Percentiles rank a stretch among this genome's conserved stretches.
Evolutionary conservation across 805 yeast species (phyloP).

Genomic region (Sungouiozyma intestinalis): DNA sequence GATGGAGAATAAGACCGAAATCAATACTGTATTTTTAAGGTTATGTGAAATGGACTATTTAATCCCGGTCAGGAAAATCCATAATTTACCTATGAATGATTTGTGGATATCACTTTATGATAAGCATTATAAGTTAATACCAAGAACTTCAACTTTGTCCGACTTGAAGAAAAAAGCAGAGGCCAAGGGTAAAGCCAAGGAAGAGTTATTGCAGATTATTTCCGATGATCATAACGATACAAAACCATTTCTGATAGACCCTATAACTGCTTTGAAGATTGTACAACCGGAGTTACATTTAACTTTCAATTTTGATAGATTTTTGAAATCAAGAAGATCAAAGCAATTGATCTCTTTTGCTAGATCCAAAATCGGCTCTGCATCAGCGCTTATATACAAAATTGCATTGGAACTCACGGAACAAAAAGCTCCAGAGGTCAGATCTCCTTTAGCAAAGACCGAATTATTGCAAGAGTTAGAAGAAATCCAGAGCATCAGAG

Average conservation of each 20-base stretch:
- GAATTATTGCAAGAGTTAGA: constrained; percentile 45
- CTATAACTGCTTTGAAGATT: constrained; percentile 29
- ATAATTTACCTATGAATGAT: constrained; percentile 30
- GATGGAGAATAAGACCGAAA: constrained; percentile 17
- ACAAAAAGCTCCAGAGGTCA: constrained; percentile 36
- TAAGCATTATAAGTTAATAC: constrained; percentile 31
- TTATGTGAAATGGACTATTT: constrained; percentile 43
- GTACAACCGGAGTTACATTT: constrained; percentile 44
- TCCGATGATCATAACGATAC: constrained; percentile 22
- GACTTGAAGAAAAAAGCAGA: constrained; percentile 49
- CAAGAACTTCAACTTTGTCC: constrained; percentile 34
- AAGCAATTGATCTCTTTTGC: constrained; percentile 53
- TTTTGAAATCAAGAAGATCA: constrained; percentile 55
- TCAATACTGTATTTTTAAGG: constrained; percentile 32
- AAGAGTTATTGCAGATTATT: constrained; percentile 21
- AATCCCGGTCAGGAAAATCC: constrained; percentile 34
- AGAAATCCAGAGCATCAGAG: constrained; percentile 20
- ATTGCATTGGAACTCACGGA: constrained; percentile 51
- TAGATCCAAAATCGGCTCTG: constrained; percentile 55
- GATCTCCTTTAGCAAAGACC: constrained; percentile 34
- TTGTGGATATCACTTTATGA: constrained; percentile 34
- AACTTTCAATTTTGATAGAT: constrained; percentile 55
- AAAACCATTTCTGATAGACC: constrained; percentile 23
- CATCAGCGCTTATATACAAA: constrained; percentile 56
- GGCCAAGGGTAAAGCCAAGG: constrained; percentile 43